Evolutionary conservation across 2,329 filamentous ascomycete genomes (phyloP).

Genomic region (Huntiella abstrusa): DNA sequence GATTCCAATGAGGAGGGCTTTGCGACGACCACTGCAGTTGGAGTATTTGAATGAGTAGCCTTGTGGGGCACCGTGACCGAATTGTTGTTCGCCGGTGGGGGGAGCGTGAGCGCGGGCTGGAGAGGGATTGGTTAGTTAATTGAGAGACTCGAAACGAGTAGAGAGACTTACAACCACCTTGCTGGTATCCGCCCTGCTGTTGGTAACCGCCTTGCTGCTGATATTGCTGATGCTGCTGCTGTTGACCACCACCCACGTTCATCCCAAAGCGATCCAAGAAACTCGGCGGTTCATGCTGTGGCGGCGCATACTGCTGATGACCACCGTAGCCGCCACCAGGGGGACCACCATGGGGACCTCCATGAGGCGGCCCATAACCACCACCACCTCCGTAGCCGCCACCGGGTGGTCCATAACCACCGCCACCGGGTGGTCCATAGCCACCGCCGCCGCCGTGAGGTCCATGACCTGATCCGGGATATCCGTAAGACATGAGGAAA

Average conservation of each 20-base stretch:
- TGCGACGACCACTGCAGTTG: constrained; percentile 52
- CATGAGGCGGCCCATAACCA: constrained; percentile 11
- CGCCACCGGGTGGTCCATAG: constrained; percentile 15
- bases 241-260: constrained; percentile 2
- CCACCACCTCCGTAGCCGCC: constrained; percentile 14
- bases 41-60: constrained; percentile 60
- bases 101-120: constrained; percentile 18
- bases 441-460: constrained; percentile 11
- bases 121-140: not conserved
- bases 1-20: constrained; percentile 60
- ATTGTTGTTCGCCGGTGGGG: constrained; percentile 32
- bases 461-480: constrained; percentile 12
- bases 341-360: constrained; percentile 5
- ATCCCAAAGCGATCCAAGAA: constrained; percentile 13
- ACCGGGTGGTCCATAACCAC: constrained; percentile 15
- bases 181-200: not conserved
- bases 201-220: not conserved
- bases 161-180: not conserved
- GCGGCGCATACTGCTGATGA: constrained; percentile 14
- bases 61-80: constrained; percentile 48
- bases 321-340: constrained; percentile 17
- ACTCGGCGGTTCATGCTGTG: constrained; percentile 12
- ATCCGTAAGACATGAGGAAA: constrained; percentile 8
- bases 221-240: constrained; percentile 1
- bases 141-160: not conserved